Evolutionary conservation across 139 green algal species (phyloP), one percentile per base, ranked within the genome.

Genomic region (Chlamydomonas sp.): DNA sequence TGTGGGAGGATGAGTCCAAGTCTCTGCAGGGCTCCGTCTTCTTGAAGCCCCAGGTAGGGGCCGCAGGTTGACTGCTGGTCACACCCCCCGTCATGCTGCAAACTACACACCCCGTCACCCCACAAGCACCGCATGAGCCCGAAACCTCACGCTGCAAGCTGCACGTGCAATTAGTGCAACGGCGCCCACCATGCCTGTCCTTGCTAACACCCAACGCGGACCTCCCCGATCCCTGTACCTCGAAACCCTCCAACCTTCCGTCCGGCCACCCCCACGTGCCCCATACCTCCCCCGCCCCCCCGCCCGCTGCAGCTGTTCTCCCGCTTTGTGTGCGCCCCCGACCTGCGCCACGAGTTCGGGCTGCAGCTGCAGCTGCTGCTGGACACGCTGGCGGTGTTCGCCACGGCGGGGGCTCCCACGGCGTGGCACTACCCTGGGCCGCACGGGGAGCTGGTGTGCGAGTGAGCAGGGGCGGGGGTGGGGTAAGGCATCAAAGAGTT

Each of bases 1-100:
- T 87, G 5, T 94, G 90, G 89, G 91, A 94, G 66, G 93, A 95
- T 62, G 93, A 95, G 1, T 92, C 88, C 15, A 95, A 95, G 77
- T 86, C 85, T 1, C 84, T 95, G 88, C 91, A 93, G 63, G 86
- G 80, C 31, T 90, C 84, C 0, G 77, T 95, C 15, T 89, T 89
- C 61, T n/a, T 95, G 62, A 87, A 90, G 10, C 74, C 81, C 12
- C 85, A 93, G 86, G 92, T 92, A n/a, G 49, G 85, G 1, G 6
- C 2, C 74, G 49, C 59, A 9, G 4, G 1, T 4, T 10, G 18
- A 76, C 31, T 49, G 31, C 31, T 49, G 31, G 31, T 8, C 69
- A 4, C 18, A 4, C 17, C 69, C 69, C 7, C 3, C 69, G 18
- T 76, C 18, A 4, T 5, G 4, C 17, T 6, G 18, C 69, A 76